Conservation (phyloP, 2,329 filamentous ascomycete species). For the Tolypocladium amazonense region DNA sequence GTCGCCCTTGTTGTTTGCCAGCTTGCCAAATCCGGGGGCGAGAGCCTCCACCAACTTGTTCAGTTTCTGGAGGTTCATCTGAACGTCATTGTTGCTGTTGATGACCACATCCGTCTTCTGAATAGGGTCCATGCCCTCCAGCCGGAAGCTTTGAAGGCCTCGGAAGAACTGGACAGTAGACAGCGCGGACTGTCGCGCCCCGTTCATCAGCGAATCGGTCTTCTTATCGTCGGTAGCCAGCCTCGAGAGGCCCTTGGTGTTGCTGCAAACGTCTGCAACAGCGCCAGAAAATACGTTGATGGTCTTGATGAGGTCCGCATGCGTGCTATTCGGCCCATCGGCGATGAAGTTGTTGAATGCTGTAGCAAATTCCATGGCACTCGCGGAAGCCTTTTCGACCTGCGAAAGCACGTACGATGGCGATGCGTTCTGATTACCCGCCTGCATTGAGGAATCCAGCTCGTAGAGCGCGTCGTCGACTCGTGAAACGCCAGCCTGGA, state of each 20-base stretch:
- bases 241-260: slow-evolving; percentile 88
- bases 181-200: slow-evolving; percentile 73
- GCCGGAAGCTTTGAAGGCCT: slow-evolving; percentile 81
- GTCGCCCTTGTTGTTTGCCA: slow-evolving; percentile 71
- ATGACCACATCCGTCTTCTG: slow-evolving; percentile 97
- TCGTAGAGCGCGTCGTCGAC: slow-evolving; percentile 97
- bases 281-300: slow-evolving; percentile 85
- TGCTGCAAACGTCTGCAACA: slow-evolving; percentile 86
- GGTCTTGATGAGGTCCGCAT: slow-evolving; percentile 85
- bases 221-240: slow-evolving; percentile 95
- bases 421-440: slow-evolving; percentile 95
- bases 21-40: slow-evolving; percentile 75
- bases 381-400: slow-evolving; percentile 91
- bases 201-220: slow-evolving; percentile 72
- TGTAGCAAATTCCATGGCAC: slow-evolving; percentile 93
- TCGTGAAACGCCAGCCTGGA: slow-evolving; percentile 84
- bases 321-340: slow-evolving; percentile 82
- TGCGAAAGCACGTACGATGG: slow-evolving; percentile 91
- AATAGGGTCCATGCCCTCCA: slow-evolving; percentile 80
- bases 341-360: slow-evolving; percentile 98
- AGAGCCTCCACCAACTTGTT: slow-evolving; percentile 91
- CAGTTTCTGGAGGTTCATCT: slow-evolving; percentile 84
- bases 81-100: slow-evolving; percentile 92
- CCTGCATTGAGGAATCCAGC: slow-evolving; percentile 94
- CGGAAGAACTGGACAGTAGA: slow-evolving; percentile 94